These are phyloP conservation scores for Tricholoma furcatifolium DNA, from an alignment of 768 basidiomycete species.

Conservation along the genomic window DNA sequence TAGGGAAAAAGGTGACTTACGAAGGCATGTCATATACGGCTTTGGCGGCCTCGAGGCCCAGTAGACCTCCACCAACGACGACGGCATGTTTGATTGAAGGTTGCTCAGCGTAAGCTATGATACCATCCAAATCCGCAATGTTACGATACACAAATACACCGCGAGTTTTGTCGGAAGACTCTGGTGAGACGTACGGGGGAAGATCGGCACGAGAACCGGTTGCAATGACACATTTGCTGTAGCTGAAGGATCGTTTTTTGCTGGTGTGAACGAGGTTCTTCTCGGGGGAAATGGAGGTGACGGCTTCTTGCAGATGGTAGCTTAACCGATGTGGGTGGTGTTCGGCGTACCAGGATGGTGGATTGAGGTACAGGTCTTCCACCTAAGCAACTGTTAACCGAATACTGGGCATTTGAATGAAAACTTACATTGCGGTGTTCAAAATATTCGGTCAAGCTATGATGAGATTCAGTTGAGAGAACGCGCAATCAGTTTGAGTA, in stretches of 20 bases:
- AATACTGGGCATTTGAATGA: not conserved
- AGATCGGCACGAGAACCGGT: slow-evolving; percentile 68
- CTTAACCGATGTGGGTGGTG: slow-evolving; percentile 56
- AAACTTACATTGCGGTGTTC: slow-evolving; percentile 4
- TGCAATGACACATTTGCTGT: slow-evolving; percentile 65
- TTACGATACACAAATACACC: slow-evolving; percentile 76
- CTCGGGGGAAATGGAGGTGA: slow-evolving; percentile 35
- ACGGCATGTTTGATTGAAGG: slow-evolving; percentile 45
- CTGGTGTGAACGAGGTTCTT: slow-evolving; percentile 46
- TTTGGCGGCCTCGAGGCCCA: slow-evolving; percentile 72
- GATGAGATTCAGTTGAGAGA: not conserved
- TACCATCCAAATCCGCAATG: slow-evolving; percentile 63
- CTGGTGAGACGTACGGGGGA: slow-evolving; percentile 52
- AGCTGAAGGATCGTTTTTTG: slow-evolving; percentile 42
- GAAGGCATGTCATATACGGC: slow-evolving; percentile 22
- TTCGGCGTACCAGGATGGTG: slow-evolving; percentile 53
- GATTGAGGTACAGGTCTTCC: slow-evolving; percentile 60
- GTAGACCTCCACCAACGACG: slow-evolving; percentile 68
- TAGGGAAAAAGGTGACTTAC: not conserved
- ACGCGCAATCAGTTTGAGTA: not conserved
- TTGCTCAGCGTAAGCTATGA: slow-evolving; percentile 56
- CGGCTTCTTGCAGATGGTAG: slow-evolving; percentile 50
- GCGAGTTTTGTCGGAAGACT: slow-evolving; percentile 35
- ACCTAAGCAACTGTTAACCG: slow-evolving; percentile 23
- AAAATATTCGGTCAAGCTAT: slow-evolving; percentile 2